Base-by-base conservation (phyloP, 768 basidiomycete genomes). In the Phylloporus arenicola region DNA sequence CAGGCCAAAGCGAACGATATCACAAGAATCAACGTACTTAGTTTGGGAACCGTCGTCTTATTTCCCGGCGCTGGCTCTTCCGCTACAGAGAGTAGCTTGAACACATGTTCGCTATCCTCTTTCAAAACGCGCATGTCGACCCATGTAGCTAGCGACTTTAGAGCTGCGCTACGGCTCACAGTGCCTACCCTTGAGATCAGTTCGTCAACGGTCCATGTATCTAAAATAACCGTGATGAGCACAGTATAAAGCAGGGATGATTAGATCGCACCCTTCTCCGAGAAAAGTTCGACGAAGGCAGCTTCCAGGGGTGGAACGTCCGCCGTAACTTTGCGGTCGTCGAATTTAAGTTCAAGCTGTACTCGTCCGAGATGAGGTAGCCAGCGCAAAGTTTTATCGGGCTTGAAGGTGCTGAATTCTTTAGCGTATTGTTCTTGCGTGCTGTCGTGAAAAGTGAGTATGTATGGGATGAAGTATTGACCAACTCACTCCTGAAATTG, bases 321-420 rank as follows among this genome's bases (percentile, higher is more conserved):
- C 3, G 80, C 80, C 19, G 81, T 79, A 30, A 96, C 52, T 4
- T 72, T 81, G 12, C 92, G 84, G 64, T 97, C 95, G 58, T 84
- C 77, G 3, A 98, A 75, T 60, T 92, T 81, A 7, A 98, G 71
- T 47, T 90, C 83, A 45, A 99, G 65, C 31, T 81, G 76, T 34
- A 95, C 81, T 2, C 84, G 89, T 0, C 96, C 95, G 12, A 96
- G 79, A 62, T 94, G 87, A 10, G 92, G 86, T 6, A 97, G 65
- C 87, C 92, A 98, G 42, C 82, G 80, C 30, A 99, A 78, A 52
- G 77, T 80, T 73, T 98, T 97, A 69, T 96, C 92, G 0, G 92
- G 92, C 62, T 96, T 96, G 72, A 92, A 88, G 12, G 75, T 72
- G n/a, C 74, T 72, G 63, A 87, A 98, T 57, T 86, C 82, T 41